Percentiles rank a stretch among this genome's conserved stretches.
These are phyloP conservation scores for Eucalyptus fibrosa DNA, from an alignment of 345 rosid species.

Conservation along the genomic window DNA sequence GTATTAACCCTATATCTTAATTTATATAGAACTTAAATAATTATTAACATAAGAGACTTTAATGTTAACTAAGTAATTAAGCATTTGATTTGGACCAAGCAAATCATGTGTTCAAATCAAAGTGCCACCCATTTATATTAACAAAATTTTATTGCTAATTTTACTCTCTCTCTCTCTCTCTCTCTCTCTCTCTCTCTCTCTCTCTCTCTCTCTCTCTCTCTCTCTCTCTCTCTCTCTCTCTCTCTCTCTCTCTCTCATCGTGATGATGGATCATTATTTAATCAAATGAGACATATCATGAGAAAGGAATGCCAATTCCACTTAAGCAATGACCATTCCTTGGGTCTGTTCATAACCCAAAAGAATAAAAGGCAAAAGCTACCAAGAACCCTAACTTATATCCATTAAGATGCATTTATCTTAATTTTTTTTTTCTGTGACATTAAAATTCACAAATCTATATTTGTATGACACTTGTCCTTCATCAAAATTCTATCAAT, in stretches of 20 bases:
- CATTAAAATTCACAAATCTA: too few species aligned
- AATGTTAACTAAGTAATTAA: not conserved
- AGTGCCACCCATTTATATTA: not conserved
- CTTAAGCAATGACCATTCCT: not conserved
- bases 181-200: too few species aligned
- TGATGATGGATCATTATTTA: not conserved
- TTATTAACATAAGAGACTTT: not conserved
- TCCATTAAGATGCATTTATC: too few species aligned
- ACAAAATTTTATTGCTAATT: not conserved
- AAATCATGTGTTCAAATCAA: not conserved
- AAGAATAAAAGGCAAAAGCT: not conserved
- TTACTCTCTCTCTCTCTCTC: not conserved
- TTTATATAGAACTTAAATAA: not conserved
- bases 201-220: not conserved
- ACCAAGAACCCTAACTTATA: too few species aligned
- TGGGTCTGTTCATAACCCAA: not conserved
- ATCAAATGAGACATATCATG: not conserved
- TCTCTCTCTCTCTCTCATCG: not conserved
- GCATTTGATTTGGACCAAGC: not conserved
- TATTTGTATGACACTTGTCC: too few species aligned
- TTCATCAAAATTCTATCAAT: too few species aligned
- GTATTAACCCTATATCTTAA: not conserved
- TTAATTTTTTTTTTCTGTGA: too few species aligned
- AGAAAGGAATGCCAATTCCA: not conserved
- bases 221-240: too few species aligned